Evolutionary conservation across 306 rosid species (phyloP).

Genomic region (Vigna angularis): DNA sequence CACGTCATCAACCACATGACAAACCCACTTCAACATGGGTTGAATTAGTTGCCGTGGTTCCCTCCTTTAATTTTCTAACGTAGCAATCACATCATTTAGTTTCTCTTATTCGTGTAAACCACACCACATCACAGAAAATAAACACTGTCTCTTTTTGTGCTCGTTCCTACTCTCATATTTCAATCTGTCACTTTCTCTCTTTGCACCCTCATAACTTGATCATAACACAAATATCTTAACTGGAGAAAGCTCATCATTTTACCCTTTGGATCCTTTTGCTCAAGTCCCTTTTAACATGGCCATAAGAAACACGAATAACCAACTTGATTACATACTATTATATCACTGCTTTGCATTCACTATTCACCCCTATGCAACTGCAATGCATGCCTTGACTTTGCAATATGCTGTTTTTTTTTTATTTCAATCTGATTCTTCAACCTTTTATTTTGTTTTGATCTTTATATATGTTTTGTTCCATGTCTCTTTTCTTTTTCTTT

Average conservation of each 20-base stretch:
- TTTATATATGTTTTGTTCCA: no score
- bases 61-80: constrained; percentile 7
- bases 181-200: constrained; percentile 40
- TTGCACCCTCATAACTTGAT: not conserved
- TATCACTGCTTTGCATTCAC: not conserved
- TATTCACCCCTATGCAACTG: no score
- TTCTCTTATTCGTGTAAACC: not conserved
- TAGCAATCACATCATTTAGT: constrained; percentile 36
- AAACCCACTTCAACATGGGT: not conserved
- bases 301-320: not conserved
- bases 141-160: not conserved
- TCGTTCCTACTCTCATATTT: not conserved
- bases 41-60: constrained; percentile 5
- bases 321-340: not conserved
- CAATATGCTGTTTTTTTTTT: no score
- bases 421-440: no score
- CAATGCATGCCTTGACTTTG: no score
- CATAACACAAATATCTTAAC: constrained; percentile 30
- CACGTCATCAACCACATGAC: constrained; percentile 20
- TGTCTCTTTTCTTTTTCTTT: no score
- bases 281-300: not conserved
- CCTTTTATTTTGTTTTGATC: no score
- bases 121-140: not conserved
- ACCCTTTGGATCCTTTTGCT: not conserved
- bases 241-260: not conserved